A percentile compares a stretch with the other conserved stretches of the same genome.
Conservation (phyloP, 208 protist species). For the Crithidia acanthocephali region DNA sequence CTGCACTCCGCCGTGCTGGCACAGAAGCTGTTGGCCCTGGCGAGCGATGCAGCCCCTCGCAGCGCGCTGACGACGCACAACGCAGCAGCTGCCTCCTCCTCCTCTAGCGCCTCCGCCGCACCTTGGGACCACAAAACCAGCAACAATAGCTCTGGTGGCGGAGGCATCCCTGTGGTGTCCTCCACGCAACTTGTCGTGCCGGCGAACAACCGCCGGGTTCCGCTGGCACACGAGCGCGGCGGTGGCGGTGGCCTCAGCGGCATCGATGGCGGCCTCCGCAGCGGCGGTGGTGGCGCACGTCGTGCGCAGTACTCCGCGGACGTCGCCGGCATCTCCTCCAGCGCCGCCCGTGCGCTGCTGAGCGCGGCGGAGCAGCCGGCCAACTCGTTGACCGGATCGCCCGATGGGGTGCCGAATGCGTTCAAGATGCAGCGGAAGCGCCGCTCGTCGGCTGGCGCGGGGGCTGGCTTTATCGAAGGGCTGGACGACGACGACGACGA, state of each 20-base stretch:
- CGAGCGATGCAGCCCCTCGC: conserved; percentile 43
- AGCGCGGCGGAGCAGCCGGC: neutral
- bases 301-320: conserved; percentile 7
- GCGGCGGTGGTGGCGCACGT: neutral
- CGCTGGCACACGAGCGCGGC: conserved; percentile 16
- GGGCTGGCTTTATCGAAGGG: conserved; percentile 29
- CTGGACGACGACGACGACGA: conserved; percentile 11
- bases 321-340: conserved; percentile 26
- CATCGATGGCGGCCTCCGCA: neutral
- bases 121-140: neutral
- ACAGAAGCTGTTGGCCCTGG: conserved; percentile 62
- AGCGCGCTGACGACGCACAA: neutral
- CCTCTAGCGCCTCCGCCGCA: neutral
- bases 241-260: neutral
- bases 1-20: conserved; percentile 42
- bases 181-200: conserved; percentile 42
- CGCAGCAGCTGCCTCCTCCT: neutral
- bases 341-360: conserved; percentile 26
- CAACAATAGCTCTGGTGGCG: neutral
- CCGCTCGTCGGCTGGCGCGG: conserved; percentile 13
- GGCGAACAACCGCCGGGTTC: conserved; percentile 47
- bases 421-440: neutral
- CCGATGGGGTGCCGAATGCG: neutral
- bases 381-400: neutral
- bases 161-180: conserved; percentile 6